These are phyloP conservation scores for Prunus yedoensis DNA, from an alignment of 331 rosid species.

Conservation along the genomic window DNA sequence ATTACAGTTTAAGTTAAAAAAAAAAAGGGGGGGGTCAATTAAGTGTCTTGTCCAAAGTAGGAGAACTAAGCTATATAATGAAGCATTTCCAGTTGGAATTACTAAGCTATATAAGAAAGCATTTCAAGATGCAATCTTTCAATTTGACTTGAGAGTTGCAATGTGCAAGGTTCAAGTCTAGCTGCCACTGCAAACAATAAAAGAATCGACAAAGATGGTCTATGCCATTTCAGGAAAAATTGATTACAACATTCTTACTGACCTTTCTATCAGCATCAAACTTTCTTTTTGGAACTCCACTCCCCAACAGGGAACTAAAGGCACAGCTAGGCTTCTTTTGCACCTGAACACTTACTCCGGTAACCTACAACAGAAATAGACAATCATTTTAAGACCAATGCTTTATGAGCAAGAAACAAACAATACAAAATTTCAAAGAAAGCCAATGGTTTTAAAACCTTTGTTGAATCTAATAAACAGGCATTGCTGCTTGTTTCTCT, in stretches of 20 bases:
- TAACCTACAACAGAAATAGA: slow-evolving; percentile 44
- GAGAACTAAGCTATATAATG: background rate
- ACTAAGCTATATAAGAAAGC: background rate
- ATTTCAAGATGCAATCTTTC: background rate
- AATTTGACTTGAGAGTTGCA: background rate
- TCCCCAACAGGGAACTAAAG: slow-evolving; percentile 49
- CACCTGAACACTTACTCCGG: slow-evolving; percentile 54
- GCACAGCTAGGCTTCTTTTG: slow-evolving; percentile 55
- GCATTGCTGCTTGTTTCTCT: slow-evolving; percentile 25
- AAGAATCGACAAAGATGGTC: background rate
- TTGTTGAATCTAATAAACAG: slow-evolving; percentile 23
- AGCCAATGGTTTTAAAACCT: slow-evolving; percentile 32
- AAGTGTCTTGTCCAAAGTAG: background rate
- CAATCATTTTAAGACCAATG: slow-evolving; percentile 28
- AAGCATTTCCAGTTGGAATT: no score
- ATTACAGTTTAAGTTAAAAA: background rate
- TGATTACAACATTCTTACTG: background rate
- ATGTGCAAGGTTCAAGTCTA: background rate
- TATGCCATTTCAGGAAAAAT: background rate
- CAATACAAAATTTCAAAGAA: slow-evolving; percentile 5
- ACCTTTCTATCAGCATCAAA: slow-evolving; percentile 50
- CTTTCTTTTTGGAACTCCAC: slow-evolving; percentile 44
- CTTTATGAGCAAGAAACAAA: slow-evolving; percentile 19
- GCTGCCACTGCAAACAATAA: background rate
- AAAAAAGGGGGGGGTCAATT: background rate